Base-by-base conservation (phyloP, 2,329 filamentous ascomycete genomes). In the Pezicula rhizophila region DNA sequence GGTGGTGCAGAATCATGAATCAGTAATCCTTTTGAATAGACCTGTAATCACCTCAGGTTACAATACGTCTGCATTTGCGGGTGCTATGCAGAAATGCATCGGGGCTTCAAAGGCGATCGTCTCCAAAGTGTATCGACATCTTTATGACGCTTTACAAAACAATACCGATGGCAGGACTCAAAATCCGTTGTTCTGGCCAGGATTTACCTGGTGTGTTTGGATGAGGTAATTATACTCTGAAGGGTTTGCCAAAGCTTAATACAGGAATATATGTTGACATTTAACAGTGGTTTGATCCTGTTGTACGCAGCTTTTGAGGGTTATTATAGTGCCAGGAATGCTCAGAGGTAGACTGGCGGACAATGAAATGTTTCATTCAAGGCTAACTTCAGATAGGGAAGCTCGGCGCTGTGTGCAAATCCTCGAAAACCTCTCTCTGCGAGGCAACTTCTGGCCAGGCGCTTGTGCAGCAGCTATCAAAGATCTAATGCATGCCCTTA, bases 141-240 rank as follows among this genome's bases (percentile, higher is more conserved):
- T 58, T 12, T 38, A 44, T 11, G 33, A 46, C 5, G 40, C 47
- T 5, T 42, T 33, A 44, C 17, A 8, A 25, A 40, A 2, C 15
- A 48, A 18, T 28, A 14, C 5, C 8, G 48, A 56, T 23, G 53
- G 48, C 4, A 33, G 46, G 2, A 17, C 62, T 63, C 1, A 54
- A 5, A 47, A 38, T 34, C 53, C 54, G 5, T 38, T 75, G 12
- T 59, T 70, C 1, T 74, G 71, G 72, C 71, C 71, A 4, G 73
- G 70, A 2, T 71, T 71, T 44, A 73, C 70, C 3, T 74, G 72
- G 72, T 67, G 64, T 12, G 64, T 71, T 5, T 75, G 72, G 72
- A 73, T 74, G 61, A 72, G 52, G 49, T 49, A n/a, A 45, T 47
- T 23, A n/a, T 23, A 17, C 5, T 15, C 23, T 23, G 33, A 10